Evolutionary conservation across 1,284 basidiomycete species (phyloP).

Genomic region (Apiotrichum gamsii): DNA sequence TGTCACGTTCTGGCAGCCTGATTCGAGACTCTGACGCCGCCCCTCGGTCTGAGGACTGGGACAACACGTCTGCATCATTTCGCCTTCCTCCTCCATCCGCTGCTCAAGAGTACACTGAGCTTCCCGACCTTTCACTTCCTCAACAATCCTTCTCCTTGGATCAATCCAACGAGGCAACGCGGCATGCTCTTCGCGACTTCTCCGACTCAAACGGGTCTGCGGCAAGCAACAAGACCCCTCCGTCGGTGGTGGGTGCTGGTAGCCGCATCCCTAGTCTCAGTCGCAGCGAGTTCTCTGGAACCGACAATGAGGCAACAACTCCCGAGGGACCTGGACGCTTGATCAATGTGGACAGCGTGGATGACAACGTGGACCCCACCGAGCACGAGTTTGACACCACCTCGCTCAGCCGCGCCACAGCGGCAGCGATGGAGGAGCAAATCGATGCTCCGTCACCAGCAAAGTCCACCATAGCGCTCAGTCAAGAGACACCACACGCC

Average conservation of each 20-base stretch:
- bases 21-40: too few species aligned
- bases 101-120: neutral
- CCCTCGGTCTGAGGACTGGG: neutral
- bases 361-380: neutral
- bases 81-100: neutral
- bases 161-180: too few species aligned
- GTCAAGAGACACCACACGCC: slow-evolving; percentile 2
- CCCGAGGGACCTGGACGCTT: slow-evolving; percentile 26
- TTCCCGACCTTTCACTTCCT: neutral
- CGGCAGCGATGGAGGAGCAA: too few species aligned
- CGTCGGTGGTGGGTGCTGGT: neutral
- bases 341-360: neutral
- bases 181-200: too few species aligned
- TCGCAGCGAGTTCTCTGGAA: slow-evolving; percentile 33
- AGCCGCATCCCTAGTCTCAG: slow-evolving; percentile 37
- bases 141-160: neutral
- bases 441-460: too few species aligned
- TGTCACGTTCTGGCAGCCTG: too few species aligned
- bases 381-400: too few species aligned
- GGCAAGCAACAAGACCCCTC: too few species aligned
- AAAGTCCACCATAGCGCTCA: neutral
- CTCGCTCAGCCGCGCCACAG: too few species aligned
- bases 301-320: slow-evolving; percentile 36
- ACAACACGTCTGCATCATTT: neutral
- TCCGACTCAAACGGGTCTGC: too few species aligned